Evolutionary conservation across 192 early-diverging fungal species (phyloP).

Genomic region (Backusella psychrophila): DNA sequence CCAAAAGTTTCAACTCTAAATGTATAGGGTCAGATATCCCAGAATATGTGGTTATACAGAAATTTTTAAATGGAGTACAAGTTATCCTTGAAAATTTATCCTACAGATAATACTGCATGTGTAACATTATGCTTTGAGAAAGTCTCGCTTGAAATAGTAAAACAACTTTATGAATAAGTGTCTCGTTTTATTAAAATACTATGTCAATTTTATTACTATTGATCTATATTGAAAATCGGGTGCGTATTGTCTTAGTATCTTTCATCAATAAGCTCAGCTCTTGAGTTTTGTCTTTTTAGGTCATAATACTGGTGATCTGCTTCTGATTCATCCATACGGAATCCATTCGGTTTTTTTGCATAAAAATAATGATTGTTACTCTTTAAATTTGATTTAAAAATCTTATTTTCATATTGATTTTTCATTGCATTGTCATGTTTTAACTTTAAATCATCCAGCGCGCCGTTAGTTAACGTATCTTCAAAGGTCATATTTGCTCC

Average conservation of each 20-base stretch:
- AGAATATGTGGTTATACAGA: background rate
- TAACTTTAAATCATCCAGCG: background rate
- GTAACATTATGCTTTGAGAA: background rate
- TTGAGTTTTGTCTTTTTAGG: background rate
- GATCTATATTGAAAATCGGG: too few species aligned
- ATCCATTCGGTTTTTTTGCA: background rate
- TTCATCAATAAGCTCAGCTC: background rate
- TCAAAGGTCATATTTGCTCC: background rate
- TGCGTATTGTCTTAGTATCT: background rate
- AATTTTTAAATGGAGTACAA: background rate
- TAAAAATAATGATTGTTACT: background rate
- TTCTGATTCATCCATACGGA: background rate
- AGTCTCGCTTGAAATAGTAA: too few species aligned
- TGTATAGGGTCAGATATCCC: background rate
- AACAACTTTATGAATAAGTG: too few species aligned
- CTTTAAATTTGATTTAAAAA: too few species aligned
- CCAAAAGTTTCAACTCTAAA: background rate
- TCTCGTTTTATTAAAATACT: too few species aligned
- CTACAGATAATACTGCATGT: background rate
- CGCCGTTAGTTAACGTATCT: background rate
- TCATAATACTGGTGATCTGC: background rate
- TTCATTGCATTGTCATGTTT: background rate
- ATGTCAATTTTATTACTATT: too few species aligned
- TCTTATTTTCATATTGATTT: background rate
- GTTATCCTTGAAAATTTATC: background rate